These are phyloP conservation scores for Phlebiopsis flavidoalba DNA, from an alignment of 768 basidiomycete genomes.

Conservation along the genomic window DNA sequence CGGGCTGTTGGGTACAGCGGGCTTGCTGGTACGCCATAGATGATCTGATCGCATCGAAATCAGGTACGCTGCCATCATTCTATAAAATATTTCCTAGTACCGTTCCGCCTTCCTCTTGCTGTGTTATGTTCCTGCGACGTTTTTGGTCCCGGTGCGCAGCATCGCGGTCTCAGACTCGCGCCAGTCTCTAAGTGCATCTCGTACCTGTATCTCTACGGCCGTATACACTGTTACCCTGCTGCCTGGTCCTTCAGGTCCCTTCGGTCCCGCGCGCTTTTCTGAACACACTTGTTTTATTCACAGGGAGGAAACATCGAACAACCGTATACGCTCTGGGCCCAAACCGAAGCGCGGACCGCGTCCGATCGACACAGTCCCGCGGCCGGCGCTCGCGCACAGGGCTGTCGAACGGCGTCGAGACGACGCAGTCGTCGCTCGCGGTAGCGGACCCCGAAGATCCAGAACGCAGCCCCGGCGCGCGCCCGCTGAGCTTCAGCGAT, in stretches of 20 bases:
- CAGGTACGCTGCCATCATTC: slow-evolving; percentile 43
- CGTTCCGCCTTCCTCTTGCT: neutral
- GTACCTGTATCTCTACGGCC: neutral
- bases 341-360: slow-evolving; percentile 32
- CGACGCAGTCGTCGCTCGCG: slow-evolving; percentile 46
- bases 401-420: slow-evolving; percentile 60
- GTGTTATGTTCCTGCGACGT: neutral
- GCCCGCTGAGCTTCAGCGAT: slow-evolving; percentile 3
- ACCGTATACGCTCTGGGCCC: slow-evolving; percentile 72
- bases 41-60: slow-evolving; percentile 80
- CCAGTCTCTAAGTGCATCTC: neutral
- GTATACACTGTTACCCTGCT: neutral
- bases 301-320: slow-evolving; percentile 79
- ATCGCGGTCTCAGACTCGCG: neutral
- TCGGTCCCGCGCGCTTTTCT: neutral
- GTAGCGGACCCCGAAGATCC: slow-evolving; percentile 33
- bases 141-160: neutral
- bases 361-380: slow-evolving; percentile 68
- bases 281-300: neutral
- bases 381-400: slow-evolving; percentile 65
- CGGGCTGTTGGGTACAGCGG: slow-evolving; percentile 61
- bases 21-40: slow-evolving; percentile 75
- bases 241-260: neutral
- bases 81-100: neutral
- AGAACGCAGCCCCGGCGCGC: slow-evolving; percentile 16